These are phyloP conservation scores for Cryptococcus deneoformans DNA, from an alignment of 1,284 basidiomycete species.

Conservation along the genomic window DNA sequence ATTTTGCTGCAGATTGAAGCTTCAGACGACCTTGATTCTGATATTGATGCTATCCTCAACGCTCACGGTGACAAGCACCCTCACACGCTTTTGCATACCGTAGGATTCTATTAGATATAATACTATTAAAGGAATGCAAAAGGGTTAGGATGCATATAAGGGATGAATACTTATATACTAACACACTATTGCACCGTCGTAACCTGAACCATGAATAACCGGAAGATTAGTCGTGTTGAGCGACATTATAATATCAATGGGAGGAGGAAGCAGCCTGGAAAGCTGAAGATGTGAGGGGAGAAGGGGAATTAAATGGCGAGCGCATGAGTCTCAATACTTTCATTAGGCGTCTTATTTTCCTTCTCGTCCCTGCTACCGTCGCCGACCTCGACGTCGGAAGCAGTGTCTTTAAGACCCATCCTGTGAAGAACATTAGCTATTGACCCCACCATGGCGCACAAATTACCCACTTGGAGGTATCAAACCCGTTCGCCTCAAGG, in stretches of 20 bases:
- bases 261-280: background rate
- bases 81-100: constrained; percentile 86
- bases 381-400: constrained; percentile 12
- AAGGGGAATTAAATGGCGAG: background rate
- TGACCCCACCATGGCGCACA: constrained; percentile 54
- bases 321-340: background rate
- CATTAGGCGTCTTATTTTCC: background rate
- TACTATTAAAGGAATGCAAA: no score
- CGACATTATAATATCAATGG: background rate
- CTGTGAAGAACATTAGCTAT: background rate
- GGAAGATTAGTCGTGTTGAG: constrained; percentile 6
- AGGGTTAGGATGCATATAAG: no score
- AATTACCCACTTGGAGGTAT: constrained; percentile 53
- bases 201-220: no score
- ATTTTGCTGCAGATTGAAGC: constrained; percentile 67
- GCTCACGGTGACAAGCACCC: constrained; percentile 84
- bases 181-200: no score
- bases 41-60: constrained; percentile 82
- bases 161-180: no score
- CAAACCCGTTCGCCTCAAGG: constrained; percentile 70
- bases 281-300: background rate
- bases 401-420: constrained; percentile 24
- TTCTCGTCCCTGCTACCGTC: background rate
- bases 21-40: constrained; percentile 81
- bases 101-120: constrained; percentile 69